Conservation (phyloP, 495 filamentous ascomycete species). For the Aspergillus taichungensis region DNA sequence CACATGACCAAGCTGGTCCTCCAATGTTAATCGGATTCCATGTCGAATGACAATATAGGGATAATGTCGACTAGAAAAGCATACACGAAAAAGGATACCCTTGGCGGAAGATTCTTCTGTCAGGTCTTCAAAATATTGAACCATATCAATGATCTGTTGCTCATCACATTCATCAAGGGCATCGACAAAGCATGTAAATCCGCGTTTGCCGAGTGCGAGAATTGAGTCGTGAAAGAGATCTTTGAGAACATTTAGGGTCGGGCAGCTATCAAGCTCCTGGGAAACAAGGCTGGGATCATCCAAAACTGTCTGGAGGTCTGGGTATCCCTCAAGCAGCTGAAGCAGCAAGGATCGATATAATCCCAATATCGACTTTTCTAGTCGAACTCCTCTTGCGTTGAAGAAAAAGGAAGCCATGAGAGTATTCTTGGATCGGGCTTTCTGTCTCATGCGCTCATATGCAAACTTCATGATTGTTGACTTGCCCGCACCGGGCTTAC, state of each 20-base stretch:
- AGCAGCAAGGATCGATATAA: constrained; percentile 46
- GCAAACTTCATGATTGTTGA: constrained; percentile 21
- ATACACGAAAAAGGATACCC: constrained; percentile 15
- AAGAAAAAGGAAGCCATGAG: constrained; percentile 48
- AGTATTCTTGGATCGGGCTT: too few species aligned
- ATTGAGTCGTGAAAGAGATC: constrained; percentile 10
- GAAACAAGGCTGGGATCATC: neutral
- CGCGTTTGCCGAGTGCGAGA: constrained; percentile 8
- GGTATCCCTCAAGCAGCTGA: constrained; percentile 20
- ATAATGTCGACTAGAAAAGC: constrained; percentile 44
- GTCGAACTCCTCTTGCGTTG: constrained; percentile 31
- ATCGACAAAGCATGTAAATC: constrained; percentile 25
- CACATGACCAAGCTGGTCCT: constrained; percentile 17
- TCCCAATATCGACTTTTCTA: constrained; percentile 42
- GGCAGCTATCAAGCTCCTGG: neutral
- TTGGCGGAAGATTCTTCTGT: constrained; percentile 1
- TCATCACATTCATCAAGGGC: constrained; percentile 33
- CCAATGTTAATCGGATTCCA: constrained; percentile 18
- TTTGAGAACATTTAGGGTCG: constrained; percentile 6
- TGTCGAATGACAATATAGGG: constrained; percentile 31
- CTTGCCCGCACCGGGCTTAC: constrained; percentile 41
- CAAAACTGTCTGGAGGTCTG: constrained; percentile 15
- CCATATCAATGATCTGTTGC: constrained; percentile 23
- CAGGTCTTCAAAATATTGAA: constrained; percentile 19
- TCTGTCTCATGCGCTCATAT: too few species aligned